These are phyloP conservation scores for Paecilomyces dactylethromorphus DNA, from an alignment of 2,329 filamentous ascomycete genomes.

Conservation along the genomic window DNA sequence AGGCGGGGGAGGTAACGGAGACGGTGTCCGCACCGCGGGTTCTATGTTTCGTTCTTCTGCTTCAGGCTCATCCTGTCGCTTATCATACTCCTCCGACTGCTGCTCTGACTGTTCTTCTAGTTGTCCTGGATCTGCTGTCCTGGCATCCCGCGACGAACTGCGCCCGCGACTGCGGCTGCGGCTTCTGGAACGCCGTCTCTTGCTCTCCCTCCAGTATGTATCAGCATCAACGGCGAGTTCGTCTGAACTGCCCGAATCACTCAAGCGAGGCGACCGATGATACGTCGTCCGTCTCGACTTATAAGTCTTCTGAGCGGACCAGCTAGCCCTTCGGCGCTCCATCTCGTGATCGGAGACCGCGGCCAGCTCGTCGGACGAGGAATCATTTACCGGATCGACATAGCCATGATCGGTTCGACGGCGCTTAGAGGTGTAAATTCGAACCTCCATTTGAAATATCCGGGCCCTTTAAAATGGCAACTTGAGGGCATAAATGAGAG, in stretches of 20 bases:
- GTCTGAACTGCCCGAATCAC: slow-evolving; percentile 39
- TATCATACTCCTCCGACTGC: background rate
- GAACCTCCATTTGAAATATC: slow-evolving; percentile 17
- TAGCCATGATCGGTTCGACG: slow-evolving; percentile 24
- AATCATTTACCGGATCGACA: slow-evolving; percentile 21
- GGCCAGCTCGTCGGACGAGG: slow-evolving; percentile 36
- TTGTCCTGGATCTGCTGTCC: background rate
- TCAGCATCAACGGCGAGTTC: slow-evolving; percentile 35
- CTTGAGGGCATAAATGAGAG: background rate
- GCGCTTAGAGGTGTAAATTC: slow-evolving; percentile 18
- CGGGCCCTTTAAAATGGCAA: slow-evolving; percentile 1
- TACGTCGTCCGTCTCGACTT: slow-evolving; percentile 22
- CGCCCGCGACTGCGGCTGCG: slow-evolving; percentile 14
- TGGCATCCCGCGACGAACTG: background rate
- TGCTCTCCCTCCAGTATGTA: slow-evolving; percentile 23
- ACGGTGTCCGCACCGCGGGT: slow-evolving; percentile 22
- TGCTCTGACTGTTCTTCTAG: background rate
- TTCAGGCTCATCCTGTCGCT: slow-evolving; percentile 3
- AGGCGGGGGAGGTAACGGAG: slow-evolving; percentile 32
- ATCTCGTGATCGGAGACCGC: slow-evolving; percentile 27
- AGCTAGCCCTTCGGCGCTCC: slow-evolving; percentile 29
- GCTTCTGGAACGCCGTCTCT: slow-evolving; percentile 11
- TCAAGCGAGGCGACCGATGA: slow-evolving; percentile 18
- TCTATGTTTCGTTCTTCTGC: background rate
- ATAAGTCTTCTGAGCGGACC: slow-evolving; percentile 23